These are phyloP conservation scores for Brassica carinata DNA, from an alignment of 345 rosid species.

Conservation along the genomic window DNA sequence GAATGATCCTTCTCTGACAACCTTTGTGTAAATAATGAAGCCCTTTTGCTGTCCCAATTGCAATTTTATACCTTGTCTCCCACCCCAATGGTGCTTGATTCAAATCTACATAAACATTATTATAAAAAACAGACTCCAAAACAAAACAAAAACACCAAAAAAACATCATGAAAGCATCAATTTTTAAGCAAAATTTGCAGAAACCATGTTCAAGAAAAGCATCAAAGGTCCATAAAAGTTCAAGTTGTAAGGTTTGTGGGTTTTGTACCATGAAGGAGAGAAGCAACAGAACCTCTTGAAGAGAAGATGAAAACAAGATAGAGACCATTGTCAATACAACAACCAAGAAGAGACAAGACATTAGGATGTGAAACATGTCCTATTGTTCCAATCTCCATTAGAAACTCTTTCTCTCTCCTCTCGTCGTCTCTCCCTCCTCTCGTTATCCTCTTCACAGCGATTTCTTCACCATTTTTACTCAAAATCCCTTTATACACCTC, in stretches of 20 bases:
- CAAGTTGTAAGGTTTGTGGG: neutral
- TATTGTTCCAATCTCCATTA: conserved; percentile 91
- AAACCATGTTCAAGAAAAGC: conserved; percentile 2
- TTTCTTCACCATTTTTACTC: conserved; percentile 54
- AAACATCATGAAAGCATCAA: conserved; percentile 2
- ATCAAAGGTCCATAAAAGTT: neutral
- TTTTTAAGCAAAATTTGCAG: neutral
- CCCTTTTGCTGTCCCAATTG: conserved; percentile 82
- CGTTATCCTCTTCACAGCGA: conserved; percentile 86
- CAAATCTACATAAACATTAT: conserved; percentile 45
- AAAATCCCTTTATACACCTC: conserved; percentile 80
- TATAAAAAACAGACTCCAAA: neutral
- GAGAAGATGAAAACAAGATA: conserved; percentile 84
- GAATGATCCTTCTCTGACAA: conserved; percentile 90
- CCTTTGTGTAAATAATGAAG: conserved; percentile 88
- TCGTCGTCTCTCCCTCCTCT: conserved; percentile 72
- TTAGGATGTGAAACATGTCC: conserved; percentile 90
- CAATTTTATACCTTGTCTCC: conserved; percentile 78
- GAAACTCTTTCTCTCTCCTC: conserved; percentile 87
- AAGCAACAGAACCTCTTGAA: conserved; percentile 87
- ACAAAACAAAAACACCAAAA: neutral
- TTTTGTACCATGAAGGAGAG: conserved; percentile 81
- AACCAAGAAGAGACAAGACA: conserved; percentile 75
- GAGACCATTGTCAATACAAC: conserved; percentile 89
- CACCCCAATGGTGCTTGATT: conserved; percentile 58